Conservation (phyloP, 495 filamentous ascomycete genomes). For the Immersiella caudata region DNA sequence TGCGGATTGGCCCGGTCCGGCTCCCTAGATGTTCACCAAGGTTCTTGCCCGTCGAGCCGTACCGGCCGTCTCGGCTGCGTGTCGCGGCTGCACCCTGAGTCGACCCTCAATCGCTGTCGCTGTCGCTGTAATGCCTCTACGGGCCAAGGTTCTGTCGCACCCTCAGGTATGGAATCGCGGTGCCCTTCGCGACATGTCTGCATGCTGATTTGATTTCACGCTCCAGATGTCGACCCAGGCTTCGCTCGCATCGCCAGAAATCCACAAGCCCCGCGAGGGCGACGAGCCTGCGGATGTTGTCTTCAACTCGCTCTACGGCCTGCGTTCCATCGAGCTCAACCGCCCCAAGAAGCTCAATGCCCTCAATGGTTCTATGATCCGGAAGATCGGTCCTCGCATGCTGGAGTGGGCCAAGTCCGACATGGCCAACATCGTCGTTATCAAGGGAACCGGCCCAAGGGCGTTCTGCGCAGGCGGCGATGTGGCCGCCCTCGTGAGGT, state of each 20-base stretch:
- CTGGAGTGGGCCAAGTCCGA: slow-evolving; percentile 93
- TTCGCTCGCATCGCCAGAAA: slow-evolving; percentile 23
- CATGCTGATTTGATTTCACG: neutral
- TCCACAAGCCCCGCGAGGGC: slow-evolving; percentile 51
- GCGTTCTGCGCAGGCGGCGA: slow-evolving; percentile 96
- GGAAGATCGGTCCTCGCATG: slow-evolving; percentile 85
- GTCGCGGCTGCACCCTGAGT: slow-evolving; percentile 37
- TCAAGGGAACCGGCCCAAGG: slow-evolving; percentile 81
- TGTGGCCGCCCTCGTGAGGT: slow-evolving; percentile 71
- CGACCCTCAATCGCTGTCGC: slow-evolving; percentile 18
- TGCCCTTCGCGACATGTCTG: slow-evolving; percentile 8
- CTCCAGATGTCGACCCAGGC: slow-evolving; percentile 60
- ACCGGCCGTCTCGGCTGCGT: slow-evolving; percentile 42
- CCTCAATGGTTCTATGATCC: slow-evolving; percentile 88
- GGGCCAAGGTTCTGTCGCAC: slow-evolving; percentile 76
- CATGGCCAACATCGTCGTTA: slow-evolving; percentile 87
- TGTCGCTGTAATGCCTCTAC: slow-evolving; percentile 77
- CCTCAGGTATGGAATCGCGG: slow-evolving; percentile 49
- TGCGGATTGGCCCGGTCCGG: neutral
- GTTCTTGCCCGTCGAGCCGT: slow-evolving; percentile 44
- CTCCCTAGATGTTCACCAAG: slow-evolving; percentile 48
- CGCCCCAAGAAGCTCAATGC: slow-evolving; percentile 87
- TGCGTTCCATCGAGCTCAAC: slow-evolving; percentile 93
- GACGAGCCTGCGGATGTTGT: slow-evolving; percentile 90
- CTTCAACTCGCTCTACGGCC: slow-evolving; percentile 82